A percentile compares a stretch with the other conserved stretches of the same genome.
phyloP scores from a whole-genome alignment of 805 yeast species.

The Priceomyces fermenticarens region DNA sequence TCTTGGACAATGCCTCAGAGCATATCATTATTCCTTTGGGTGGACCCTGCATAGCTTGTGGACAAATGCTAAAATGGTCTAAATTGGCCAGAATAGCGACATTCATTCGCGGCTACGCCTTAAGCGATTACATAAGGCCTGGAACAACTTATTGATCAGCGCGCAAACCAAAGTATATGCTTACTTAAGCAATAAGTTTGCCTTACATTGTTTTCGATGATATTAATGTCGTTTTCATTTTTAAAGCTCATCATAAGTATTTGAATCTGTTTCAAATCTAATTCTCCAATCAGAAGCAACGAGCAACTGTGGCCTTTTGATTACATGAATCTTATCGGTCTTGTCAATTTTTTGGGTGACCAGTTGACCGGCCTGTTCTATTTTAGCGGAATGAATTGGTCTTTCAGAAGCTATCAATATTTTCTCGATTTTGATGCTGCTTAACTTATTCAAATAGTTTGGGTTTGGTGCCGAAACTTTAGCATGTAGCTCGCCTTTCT shows the following conservation, averaged over 20 bases:
- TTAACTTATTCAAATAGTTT: slow-evolving; percentile 16
- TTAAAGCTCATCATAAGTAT: slow-evolving; percentile 26
- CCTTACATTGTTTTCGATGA: too few relatives aligned
- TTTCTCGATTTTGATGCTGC: slow-evolving; percentile 49
- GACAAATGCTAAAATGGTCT: slow-evolving; percentile 14
- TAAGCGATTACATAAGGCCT: slow-evolving; percentile 10
- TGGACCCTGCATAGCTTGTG: slow-evolving; percentile 17
- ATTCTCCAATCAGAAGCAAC: slow-evolving; percentile 50
- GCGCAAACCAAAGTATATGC: too few relatives aligned
- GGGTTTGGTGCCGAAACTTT: slow-evolving; percentile 7
- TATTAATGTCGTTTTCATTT: neutral
- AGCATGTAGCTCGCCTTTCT: slow-evolving; percentile 25
- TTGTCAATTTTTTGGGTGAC: slow-evolving; percentile 28
- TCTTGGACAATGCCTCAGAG: slow-evolving; percentile 2
- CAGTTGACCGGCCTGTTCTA: slow-evolving; percentile 35
- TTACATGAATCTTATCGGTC: slow-evolving; percentile 16
- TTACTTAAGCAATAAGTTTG: too few relatives aligned
- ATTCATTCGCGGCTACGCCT: slow-evolving; percentile 14
- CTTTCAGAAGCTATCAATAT: slow-evolving; percentile 47
- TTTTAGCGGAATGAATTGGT: slow-evolving; percentile 15
- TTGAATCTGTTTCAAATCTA: slow-evolving; percentile 6
- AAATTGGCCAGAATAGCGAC: slow-evolving; percentile 19
- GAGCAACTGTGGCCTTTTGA: slow-evolving; percentile 51
- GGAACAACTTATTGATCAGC: too few relatives aligned
- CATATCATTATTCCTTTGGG: slow-evolving; percentile 10